These are phyloP conservation scores for Verticillium nonalfalfae DNA, from an alignment of 2,329 filamentous ascomycete species.

Conservation along the genomic window DNA sequence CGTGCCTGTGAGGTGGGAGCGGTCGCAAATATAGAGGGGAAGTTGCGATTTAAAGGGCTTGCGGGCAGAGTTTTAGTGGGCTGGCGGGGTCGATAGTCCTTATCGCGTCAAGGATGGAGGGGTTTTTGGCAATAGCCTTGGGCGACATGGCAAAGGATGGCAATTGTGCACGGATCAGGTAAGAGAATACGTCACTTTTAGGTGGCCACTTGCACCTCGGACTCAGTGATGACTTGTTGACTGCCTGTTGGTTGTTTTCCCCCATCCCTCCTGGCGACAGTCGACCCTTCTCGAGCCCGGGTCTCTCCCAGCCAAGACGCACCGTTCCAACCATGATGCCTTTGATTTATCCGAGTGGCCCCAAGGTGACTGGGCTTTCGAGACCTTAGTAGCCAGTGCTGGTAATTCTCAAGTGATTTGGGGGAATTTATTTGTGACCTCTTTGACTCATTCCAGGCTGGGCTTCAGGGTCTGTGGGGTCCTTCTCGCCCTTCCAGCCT, in stretches of 20 bases:
- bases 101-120: neutral
- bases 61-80: constrained; percentile 14
- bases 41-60: constrained; percentile 13
- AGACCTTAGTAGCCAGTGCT: neutral
- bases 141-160: neutral
- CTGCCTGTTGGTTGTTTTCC: neutral
- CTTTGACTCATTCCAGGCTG: neutral
- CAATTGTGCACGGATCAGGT: neutral
- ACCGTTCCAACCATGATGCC: too few species aligned
- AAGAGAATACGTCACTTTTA: neutral
- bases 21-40: constrained; percentile 7
- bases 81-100: constrained; percentile 9
- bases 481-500: neutral
- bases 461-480: neutral
- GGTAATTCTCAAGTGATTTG: neutral
- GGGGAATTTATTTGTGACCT: neutral
- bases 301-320: neutral
- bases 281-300: neutral
- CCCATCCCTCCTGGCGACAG: neutral
- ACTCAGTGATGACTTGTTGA: neutral
- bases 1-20: neutral
- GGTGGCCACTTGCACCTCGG: neutral
- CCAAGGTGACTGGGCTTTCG: neutral
- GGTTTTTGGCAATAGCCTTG: neutral
- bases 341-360: neutral